Percentiles rank a stretch among this genome's conserved stretches.
phyloP scores from a whole-genome alignment of 495 filamentous ascomycete genomes.

The Margaritispora aquatica region DNA sequence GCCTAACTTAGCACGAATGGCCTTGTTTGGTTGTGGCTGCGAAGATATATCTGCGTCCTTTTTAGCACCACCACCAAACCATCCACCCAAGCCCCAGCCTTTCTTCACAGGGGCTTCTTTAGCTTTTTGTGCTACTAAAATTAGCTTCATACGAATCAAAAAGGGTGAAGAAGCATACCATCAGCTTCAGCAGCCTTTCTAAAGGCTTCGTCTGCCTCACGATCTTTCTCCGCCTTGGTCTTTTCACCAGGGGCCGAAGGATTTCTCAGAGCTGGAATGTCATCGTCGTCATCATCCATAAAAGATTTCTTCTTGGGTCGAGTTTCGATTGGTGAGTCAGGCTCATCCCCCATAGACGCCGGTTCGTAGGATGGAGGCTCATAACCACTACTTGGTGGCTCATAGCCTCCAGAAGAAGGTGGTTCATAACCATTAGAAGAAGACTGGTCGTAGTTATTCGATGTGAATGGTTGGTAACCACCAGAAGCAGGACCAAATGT shows the following conservation, averaged over 20 bases:
- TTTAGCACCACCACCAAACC: conserved; percentile 55
- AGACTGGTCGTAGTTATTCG: conserved; percentile 14
- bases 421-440: conserved; percentile 14
- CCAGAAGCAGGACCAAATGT: conserved; percentile 18
- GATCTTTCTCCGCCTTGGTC: conserved; percentile 50
- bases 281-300: conserved; percentile 71
- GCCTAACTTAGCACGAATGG: conserved; percentile 90
- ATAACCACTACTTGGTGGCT: conserved; percentile 36
- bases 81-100: conserved; percentile 76
- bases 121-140: conserved; percentile 33
- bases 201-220: conserved; percentile 71
- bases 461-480: conserved; percentile 7
- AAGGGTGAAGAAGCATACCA: conserved; percentile 40
- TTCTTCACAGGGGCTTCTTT: conserved; percentile 47
- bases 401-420: conserved; percentile 32
- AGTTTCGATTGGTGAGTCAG: conserved; percentile 36
- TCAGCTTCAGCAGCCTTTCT: conserved; percentile 80
- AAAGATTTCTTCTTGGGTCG: conserved; percentile 68
- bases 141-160: conserved; percentile 15
- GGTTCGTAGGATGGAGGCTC: conserved; percentile 46
- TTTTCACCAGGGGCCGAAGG: conserved; percentile 25
- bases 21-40: conserved; percentile 45
- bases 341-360: conserved; percentile 40
- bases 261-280: conserved; percentile 31
- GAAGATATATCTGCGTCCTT: conserved; percentile 29